Evolutionary conservation across 805 yeast species (phyloP).

Genomic region (Diddensiella transvaalensis): DNA sequence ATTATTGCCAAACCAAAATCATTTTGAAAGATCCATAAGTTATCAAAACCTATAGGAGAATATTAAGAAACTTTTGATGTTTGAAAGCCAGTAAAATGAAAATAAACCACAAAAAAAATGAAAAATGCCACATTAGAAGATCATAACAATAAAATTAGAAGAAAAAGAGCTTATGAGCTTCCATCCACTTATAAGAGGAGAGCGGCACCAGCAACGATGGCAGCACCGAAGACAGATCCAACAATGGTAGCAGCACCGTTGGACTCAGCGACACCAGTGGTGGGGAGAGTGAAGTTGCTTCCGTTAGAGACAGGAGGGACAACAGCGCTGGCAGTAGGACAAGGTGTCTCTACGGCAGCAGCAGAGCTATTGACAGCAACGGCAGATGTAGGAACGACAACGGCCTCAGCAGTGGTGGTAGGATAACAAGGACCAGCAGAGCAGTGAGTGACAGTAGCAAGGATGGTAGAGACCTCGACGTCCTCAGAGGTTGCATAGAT

Average conservation of each 20-base stretch:
- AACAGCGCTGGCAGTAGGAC: constrained; percentile 5
- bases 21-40: too few relatives aligned
- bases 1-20: too few relatives aligned
- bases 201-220: constrained; percentile 27
- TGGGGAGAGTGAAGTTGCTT: constrained; percentile 23
- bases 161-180: neutral
- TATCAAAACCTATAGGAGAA: too few relatives aligned
- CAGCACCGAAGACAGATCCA: constrained; percentile 21
- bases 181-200: constrained; percentile 22
- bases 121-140: constrained; percentile 3
- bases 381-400: constrained; percentile 6
- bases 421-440: constrained; percentile 20
- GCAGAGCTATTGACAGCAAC: constrained; percentile 8
- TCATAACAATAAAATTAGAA: neutral
- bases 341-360: constrained; percentile 4
- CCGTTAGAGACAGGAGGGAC: constrained; percentile 12
- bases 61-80: too few relatives aligned
- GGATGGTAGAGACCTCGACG: constrained; percentile 12
- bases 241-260: constrained; percentile 22
- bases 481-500: constrained; percentile 17
- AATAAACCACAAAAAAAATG: neutral
- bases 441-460: constrained; percentile 16
- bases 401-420: constrained; percentile 15
- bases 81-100: neutral
- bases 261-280: constrained; percentile 23